Evolutionary conservation across 768 basidiomycete genomes (phyloP), one percentile per base, ranked within the genome.

Genomic region (Leccinum incarnatum): DNA sequence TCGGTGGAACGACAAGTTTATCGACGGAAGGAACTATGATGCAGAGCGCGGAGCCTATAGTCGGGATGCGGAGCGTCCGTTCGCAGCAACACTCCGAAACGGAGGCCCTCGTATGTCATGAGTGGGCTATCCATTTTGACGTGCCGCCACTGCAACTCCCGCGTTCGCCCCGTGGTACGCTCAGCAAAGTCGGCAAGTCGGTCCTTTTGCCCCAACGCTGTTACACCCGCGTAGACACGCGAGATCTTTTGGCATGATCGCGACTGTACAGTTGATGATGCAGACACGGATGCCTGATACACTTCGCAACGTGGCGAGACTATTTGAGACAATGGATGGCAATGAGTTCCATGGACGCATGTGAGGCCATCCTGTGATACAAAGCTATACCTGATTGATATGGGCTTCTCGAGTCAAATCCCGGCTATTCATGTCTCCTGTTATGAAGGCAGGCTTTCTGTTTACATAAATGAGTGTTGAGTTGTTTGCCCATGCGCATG

Each of bases 281-380:
- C 27, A 27, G 27, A 27, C 27, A 27, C 27, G 27, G 27, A 27
- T 27, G 27, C 27, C 27, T 27, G 27, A 27, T 47, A 47, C 25
- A 19, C 29, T 57, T 36, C 32, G 3, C 2, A 46, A 5, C n/a
- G 19, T 27, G 42, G 34, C 10, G n/a, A 14, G 29, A 34, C 17
- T 5, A 17, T 3, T 23, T 5, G 46, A 21, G n/a, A 9, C 30
- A 46, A n/a, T 4, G 6, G 10, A 15, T 10, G 23, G 17, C 3
- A 2, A 14, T 34, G 15, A 17, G 32, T 8, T 57, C 55, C 55
- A 7, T 47, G 45, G 11, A 36, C 47, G 5, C 4, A n/a, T 9
- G 32, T 32, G 7, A 15, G 9, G 27, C 56, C 55, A 37, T 58
- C 55, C 56, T 58, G 57, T 58, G 42, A 30, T 32, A 19, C 2